phyloP scores from a whole-genome alignment of 2,329 filamentous ascomycete species.

The Clonostachys sp. region DNA sequence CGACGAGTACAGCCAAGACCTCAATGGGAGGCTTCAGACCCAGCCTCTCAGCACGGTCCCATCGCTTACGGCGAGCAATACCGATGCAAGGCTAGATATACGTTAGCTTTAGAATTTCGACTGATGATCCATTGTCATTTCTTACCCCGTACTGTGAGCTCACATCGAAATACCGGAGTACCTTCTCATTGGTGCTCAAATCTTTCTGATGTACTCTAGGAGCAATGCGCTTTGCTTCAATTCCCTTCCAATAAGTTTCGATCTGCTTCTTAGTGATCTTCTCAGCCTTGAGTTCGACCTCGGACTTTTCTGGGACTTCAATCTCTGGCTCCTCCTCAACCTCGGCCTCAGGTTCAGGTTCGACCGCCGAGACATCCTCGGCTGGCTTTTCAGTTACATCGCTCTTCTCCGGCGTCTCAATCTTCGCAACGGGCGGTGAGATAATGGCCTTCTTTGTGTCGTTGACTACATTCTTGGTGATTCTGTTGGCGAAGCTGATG shows the following conservation, averaged over 20 bases:
- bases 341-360: conserved; percentile 10
- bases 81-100: conserved; percentile 75
- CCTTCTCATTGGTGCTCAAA: conserved; percentile 72
- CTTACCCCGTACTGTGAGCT: conserved; percentile 87
- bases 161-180: conserved; percentile 88
- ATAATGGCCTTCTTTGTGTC: conserved; percentile 38
- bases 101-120: neutral
- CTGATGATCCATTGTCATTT: conserved; percentile 14
- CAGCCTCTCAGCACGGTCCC: conserved; percentile 80
- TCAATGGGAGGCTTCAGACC: conserved; percentile 85
- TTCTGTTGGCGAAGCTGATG: conserved; percentile 51
- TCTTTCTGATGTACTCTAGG: conserved; percentile 74
- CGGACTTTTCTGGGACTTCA: conserved; percentile 33
- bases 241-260: conserved; percentile 68
- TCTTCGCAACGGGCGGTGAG: conserved; percentile 24
- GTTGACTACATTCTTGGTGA: conserved; percentile 48
- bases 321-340: conserved; percentile 12
- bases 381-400: conserved; percentile 6
- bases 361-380: conserved; percentile 8
- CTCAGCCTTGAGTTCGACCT: conserved; percentile 53
- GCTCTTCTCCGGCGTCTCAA: conserved; percentile 17
- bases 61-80: conserved; percentile 74
- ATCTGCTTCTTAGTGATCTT: conserved; percentile 66
- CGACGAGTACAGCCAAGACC: conserved; percentile 78
- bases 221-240: conserved; percentile 65